Base-by-base conservation (phyloP, 192 early-diverging fungal species). In the Pilaira anomala region DNA sequence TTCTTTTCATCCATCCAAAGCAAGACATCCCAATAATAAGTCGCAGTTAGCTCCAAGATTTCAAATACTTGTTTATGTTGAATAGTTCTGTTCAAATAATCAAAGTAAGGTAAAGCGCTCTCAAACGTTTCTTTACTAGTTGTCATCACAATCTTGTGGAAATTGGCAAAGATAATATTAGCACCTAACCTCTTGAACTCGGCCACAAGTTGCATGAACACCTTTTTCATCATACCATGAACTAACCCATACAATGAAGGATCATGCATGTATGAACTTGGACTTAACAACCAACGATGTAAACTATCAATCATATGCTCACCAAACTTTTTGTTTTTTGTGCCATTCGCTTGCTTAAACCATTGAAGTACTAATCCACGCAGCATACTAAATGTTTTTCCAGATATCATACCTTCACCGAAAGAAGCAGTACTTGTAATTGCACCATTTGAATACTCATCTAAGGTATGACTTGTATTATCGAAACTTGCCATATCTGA, bases 1-100 rank as follows among this genome's bases (percentile, higher is more conserved):
- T 98, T 98, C 62, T 83, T 82, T 53, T 75, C 71, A 68, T 98
- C 93, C 91, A 95, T 93, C 97, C 97, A 98, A 40, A 96, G 42
- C 60, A 95, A 55, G 40, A 87, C 81, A 28, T 87, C 80, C 90
- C 91, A 98, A 60, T 86, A 91, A 60, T 83, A 74, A 26, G 79
- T 73, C n/a, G 83, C 77, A 9, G 82, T 73, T 58, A 98, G 50
- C 53, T 87, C 82, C 3, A 98, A 54, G 36, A 81, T 76, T 63
- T 87, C 83, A 73, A 96, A 95, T 11, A 93, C 66, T 8, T 85
- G 87, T 62, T 90, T 90, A 30, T 76, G 80, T 22, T 77, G 72
- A 14, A 96, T 79, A 4, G 87, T 85, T 19, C 85, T 80, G 25
- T 85, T 53, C 3, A 96, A 68, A 65, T 93, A 97, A 18, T 76